These are phyloP conservation scores for Cicer bijugum DNA, from an alignment of 306 rosid species.

Conservation along the genomic window DNA sequence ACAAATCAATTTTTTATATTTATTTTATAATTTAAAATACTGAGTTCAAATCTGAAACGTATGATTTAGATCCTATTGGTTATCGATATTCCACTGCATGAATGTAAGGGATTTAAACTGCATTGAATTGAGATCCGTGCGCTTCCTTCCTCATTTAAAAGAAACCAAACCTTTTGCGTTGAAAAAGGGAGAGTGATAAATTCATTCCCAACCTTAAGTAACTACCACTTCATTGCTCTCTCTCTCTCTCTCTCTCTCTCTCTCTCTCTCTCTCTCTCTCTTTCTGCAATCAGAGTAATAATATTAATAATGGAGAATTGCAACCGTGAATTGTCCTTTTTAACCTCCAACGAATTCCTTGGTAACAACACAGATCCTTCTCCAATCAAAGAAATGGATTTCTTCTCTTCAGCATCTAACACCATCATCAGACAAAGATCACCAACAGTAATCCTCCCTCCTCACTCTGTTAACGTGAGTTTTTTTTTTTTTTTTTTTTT, in stretches of 20 bases:
- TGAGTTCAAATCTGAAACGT: too few relatives aligned
- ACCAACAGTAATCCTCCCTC: background rate
- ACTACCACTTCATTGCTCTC: constrained; percentile 6
- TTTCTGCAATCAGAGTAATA: background rate
- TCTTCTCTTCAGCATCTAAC: constrained; percentile 39
- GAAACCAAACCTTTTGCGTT: background rate
- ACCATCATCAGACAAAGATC: constrained; percentile 14
- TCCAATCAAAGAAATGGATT: constrained; percentile 54
- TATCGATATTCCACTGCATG: too few relatives aligned
- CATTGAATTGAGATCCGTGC: too few relatives aligned
- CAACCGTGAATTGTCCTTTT: constrained; percentile 50
- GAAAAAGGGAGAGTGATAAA: constrained; percentile 25
- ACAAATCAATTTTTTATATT: too few relatives aligned
- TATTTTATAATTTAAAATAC: too few relatives aligned
- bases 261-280: background rate
- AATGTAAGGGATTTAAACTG: too few relatives aligned
- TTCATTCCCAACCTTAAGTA: constrained; percentile 1
- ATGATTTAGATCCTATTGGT: too few relatives aligned
- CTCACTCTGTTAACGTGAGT: constrained; percentile 43
- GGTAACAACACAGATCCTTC: constrained; percentile 13
- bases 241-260: too few relatives aligned
- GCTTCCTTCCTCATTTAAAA: constrained; percentile 28
- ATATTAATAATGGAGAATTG: constrained; percentile 41
- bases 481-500: background rate
- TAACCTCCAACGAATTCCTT: constrained; percentile 33